A percentile compares a stretch with the other conserved stretches of the same genome.
phyloP scores from a whole-genome alignment of 1,139 yeast genomes.

The Maudiozyma humilis region DNA sequence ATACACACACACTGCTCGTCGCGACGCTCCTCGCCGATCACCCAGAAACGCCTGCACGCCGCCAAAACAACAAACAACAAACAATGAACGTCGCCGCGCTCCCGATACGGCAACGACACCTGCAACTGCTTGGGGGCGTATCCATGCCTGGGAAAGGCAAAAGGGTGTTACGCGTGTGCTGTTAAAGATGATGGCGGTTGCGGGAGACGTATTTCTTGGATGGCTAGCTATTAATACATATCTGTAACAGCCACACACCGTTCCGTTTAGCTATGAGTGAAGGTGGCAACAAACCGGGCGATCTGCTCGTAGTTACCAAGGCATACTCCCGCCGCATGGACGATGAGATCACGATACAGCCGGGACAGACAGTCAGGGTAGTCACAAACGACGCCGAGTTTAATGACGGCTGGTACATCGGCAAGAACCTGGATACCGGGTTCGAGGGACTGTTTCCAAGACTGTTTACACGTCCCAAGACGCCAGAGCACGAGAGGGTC shows the following conservation, averaged over 20 bases:
- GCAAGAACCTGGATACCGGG: slow-evolving; percentile 62
- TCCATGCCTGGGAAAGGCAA: no score
- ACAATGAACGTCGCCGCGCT: neutral
- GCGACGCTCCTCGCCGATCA: neutral
- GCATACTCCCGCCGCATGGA: slow-evolving; percentile 81
- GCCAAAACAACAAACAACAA: neutral
- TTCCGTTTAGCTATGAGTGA: neutral
- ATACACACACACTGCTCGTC: neutral
- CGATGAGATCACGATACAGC: slow-evolving; percentile 72
- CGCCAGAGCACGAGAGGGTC: slow-evolving; percentile 7
- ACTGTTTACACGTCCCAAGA: slow-evolving; percentile 49
- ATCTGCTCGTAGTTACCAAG: slow-evolving; percentile 52
- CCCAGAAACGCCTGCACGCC: neutral
- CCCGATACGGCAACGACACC: neutral
- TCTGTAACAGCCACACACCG: no score
- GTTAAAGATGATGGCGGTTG: no score
- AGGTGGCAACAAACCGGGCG: neutral
- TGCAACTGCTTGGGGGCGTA: no score
- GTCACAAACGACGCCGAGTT: slow-evolving; percentile 88
- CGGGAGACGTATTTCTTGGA: no score
- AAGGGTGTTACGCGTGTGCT: no score
- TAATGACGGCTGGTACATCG: slow-evolving; percentile 97
- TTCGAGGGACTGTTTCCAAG: slow-evolving; percentile 85
- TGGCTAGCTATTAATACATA: no score
- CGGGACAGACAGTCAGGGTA: slow-evolving; percentile 84